Base-by-base conservation (phyloP, 2,329 filamentous ascomycete species). In the Clonostachys solani region DNA sequence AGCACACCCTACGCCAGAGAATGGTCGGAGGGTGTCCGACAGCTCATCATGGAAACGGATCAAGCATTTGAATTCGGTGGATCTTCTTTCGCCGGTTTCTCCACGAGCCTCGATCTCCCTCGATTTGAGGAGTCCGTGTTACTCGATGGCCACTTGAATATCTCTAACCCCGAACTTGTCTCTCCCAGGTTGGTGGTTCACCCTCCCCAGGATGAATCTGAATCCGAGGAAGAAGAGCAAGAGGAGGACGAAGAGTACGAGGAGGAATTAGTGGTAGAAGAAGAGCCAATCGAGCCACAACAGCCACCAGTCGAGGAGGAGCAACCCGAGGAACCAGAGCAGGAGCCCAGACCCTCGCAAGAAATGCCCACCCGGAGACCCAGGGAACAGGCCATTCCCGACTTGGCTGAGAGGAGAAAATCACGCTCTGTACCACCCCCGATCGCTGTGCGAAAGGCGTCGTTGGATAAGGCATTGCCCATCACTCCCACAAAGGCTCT, bases 11-110 rank as follows among this genome's bases (percentile, higher is more conserved):
- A 38, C 35, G 37, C n/a, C 2, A 44, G 19, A 23, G 42, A 45
- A 16, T 43, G 41, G 36, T 50, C 48, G 5, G 48, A 50, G 7
- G 46, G 37, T 16, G 37, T 48, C 7, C 16, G 44, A 12, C 34
- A 48, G 35, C 43, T 50, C 40, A 50, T 50, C 13, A 5, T 33
- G 18, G 46, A 50, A 38, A 45, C 49, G 15, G 49, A 50, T 13
- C 40, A 35, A 45, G 49, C 49, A 6, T 50, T 50, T 33, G 43
- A 15, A 42, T 47, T 9, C 12, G 37, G n/a, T 40, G n/a, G 37
- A 40, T n/a, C 37, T 13, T n/a, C 37, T 18, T 12, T n/a, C 9
- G n/a, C 7, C 17, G n/a, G 37, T n/a, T n/a, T n/a, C n/a, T n/a
- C 17, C 37, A 40, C n/a, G n/a, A n/a, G 37, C n/a, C 17, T n/a